A percentile compares a stretch with the other conserved stretches of the same genome.
Conservation (phyloP, 2,329 filamentous ascomycete genomes). For the Paecilomyces sp. region DNA sequence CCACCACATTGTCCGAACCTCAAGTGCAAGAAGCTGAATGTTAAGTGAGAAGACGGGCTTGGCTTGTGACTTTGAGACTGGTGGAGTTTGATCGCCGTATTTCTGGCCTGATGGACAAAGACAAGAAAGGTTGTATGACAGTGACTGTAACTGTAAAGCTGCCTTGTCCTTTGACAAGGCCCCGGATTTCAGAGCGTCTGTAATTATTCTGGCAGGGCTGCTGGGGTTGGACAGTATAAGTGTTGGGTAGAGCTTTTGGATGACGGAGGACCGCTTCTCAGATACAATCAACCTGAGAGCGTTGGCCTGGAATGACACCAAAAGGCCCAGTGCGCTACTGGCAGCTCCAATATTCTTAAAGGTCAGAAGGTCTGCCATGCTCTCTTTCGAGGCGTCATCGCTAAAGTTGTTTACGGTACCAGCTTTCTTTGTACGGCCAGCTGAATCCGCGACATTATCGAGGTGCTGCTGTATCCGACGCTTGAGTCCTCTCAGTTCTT, state of each 20-base stretch:
- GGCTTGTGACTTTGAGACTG: conserved; percentile 12
- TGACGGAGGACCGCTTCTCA: conserved; percentile 23
- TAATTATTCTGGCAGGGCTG: conserved; percentile 33
- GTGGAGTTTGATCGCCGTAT: conserved; percentile 8
- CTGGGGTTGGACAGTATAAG: conserved; percentile 26
- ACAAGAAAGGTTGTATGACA: conserved; percentile 34
- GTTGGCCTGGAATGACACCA: conserved; percentile 35
- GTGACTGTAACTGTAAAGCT: conserved; percentile 36
- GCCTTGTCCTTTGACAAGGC: conserved; percentile 32
- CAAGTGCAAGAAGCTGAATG: conserved; percentile 36
- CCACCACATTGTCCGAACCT: conserved; percentile 37
- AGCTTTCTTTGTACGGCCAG: neutral
- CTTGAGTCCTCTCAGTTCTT: conserved; percentile 34
- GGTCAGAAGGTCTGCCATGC: conserved; percentile 28
- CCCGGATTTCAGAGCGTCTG: conserved; percentile 28
- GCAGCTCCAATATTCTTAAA: conserved; percentile 23
- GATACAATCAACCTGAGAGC: conserved; percentile 29
- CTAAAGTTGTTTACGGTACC: conserved; percentile 7
- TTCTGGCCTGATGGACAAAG: conserved; percentile 19
- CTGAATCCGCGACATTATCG: conserved; percentile 7
- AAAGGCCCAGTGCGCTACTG: conserved; percentile 20
- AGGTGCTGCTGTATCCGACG: conserved; percentile 26
- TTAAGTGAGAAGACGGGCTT: conserved; percentile 24
- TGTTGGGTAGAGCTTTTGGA: conserved; percentile 23
- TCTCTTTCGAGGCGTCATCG: conserved; percentile 26